Percentiles rank a stretch among this genome's conserved stretches.
phyloP scores from a whole-genome alignment of 495 filamentous ascomycete species.

The Lophium mytilinum region DNA sequence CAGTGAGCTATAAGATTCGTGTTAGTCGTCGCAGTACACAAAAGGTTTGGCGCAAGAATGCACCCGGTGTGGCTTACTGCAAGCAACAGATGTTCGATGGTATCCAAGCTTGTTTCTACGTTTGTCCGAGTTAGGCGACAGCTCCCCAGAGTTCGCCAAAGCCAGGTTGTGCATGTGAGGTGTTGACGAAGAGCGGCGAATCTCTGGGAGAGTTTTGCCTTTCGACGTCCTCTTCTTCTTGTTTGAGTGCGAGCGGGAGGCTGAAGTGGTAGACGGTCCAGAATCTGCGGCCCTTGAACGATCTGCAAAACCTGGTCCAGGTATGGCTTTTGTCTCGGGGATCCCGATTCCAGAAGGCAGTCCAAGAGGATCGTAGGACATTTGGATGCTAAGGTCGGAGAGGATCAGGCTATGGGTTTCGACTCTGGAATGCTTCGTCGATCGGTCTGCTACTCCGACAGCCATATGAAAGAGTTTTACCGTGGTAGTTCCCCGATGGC shows the following conservation, averaged over 20 bases:
- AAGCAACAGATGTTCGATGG: constrained; percentile 93
- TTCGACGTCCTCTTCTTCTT: constrained; percentile 21
- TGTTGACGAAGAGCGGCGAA: constrained; percentile 59
- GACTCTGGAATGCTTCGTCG: constrained; percentile 18
- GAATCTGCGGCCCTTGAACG: not conserved
- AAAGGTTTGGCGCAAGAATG: not conserved
- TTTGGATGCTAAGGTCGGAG: constrained; percentile 11
- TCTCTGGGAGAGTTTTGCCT: constrained; percentile 30
- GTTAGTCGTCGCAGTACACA: not conserved
- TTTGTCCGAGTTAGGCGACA: constrained; percentile 59
- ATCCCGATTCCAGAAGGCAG: constrained; percentile 17
- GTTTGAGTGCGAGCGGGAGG: constrained; percentile 2
- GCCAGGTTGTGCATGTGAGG: constrained; percentile 53
- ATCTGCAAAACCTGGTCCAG: constrained; percentile 1
- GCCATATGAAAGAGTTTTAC: constrained; percentile 18
- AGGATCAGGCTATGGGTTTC: constrained; percentile 12
- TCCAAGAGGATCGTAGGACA: constrained; percentile 14
- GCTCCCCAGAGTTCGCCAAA: constrained; percentile 35
- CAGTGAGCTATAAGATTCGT: constrained; percentile 62
- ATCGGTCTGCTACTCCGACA: constrained; percentile 19
- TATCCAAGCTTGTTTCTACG: constrained; percentile 95
- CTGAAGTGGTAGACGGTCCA: constrained; percentile 2
- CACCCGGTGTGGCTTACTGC: constrained; percentile 60
- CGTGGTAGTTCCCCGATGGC: constrained; percentile 10
- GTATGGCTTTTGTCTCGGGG: constrained; percentile 7